These are phyloP conservation scores for Spizellomyces sp. DNA, from an alignment of 192 early-diverging fungal genomes.

Conservation along the genomic window DNA sequence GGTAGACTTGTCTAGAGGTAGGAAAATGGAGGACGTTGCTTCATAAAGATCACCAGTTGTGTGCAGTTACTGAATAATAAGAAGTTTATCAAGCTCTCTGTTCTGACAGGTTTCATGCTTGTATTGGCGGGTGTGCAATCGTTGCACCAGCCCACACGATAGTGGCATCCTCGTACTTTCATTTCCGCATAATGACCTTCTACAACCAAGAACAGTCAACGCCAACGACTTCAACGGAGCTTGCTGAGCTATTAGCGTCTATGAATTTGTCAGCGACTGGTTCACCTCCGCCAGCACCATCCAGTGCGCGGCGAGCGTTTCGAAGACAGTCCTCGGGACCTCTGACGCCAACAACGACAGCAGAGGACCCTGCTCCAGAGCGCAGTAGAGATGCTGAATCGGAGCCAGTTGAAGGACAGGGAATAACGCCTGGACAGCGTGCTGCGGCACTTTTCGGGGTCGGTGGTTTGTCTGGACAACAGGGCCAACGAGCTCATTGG, in stretches of 20 bases:
- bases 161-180: too few relatives aligned
- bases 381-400: neutral
- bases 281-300: neutral
- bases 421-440: conserved; percentile 15
- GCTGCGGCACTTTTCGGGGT: conserved; percentile 22
- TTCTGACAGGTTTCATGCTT: too few relatives aligned
- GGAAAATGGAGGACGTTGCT: too few relatives aligned
- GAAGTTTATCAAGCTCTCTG: too few relatives aligned
- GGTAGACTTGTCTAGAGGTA: too few relatives aligned
- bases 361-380: neutral
- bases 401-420: neutral
- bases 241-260: conserved; percentile 17
- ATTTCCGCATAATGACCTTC: too few relatives aligned
- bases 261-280: conserved; percentile 8
- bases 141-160: too few relatives aligned
- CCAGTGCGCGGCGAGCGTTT: conserved; percentile 2
- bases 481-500: neutral
- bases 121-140: too few relatives aligned
- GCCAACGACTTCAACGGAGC: conserved; percentile 12
- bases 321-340: conserved; percentile 26
- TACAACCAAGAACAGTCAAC: conserved; percentile 24
- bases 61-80: too few relatives aligned
- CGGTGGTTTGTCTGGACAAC: neutral
- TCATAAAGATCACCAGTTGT: too few relatives aligned
- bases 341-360: conserved; percentile 1